Evolutionary conservation across 108 stramenopile genomes (phyloP).

Genomic region (Discostella stelligeroides): DNA sequence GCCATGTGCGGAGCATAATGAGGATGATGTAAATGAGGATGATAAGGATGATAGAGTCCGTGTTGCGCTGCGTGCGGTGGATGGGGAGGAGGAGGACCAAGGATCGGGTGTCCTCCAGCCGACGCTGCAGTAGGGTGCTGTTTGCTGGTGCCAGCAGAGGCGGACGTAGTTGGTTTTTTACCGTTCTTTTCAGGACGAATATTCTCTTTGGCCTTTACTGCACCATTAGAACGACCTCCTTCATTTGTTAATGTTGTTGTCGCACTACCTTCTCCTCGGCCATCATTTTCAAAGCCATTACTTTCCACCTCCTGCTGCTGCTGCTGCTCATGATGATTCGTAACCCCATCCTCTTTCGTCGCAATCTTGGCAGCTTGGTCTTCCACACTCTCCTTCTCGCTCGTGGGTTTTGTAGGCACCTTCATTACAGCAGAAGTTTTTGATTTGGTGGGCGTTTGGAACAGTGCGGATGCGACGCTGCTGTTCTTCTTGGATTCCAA

Average conservation of each 20-base stretch:
- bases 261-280: not conserved
- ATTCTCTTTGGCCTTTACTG: slow-evolving; percentile 24
- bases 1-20: not conserved
- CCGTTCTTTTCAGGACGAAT: slow-evolving; percentile 14
- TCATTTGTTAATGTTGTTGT: not conserved
- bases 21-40: slow-evolving; percentile 1
- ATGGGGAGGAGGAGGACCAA: not conserved
- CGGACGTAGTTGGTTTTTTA: not conserved
- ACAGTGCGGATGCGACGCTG: no score
- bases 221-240: not conserved
- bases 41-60: slow-evolving; percentile 10
- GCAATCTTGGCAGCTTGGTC: slow-evolving; percentile 28
- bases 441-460: slow-evolving; percentile 8
- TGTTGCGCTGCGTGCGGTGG: not conserved
- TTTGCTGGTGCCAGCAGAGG: not conserved
- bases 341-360: slow-evolving; percentile 5
- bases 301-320: not conserved
- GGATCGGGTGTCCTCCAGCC: not conserved
- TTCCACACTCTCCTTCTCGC: slow-evolving; percentile 34
- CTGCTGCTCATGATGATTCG: not conserved
- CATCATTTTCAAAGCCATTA: not conserved
- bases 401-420: slow-evolving; percentile 32
- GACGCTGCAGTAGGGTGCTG: not conserved
- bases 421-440: slow-evolving; percentile 15
- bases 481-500: no score